Percentiles rank a stretch among this genome's conserved stretches.
These are phyloP conservation scores for Hyaloscypha variabilis DNA, from an alignment of 495 filamentous ascomycete species.

Conservation along the genomic window DNA sequence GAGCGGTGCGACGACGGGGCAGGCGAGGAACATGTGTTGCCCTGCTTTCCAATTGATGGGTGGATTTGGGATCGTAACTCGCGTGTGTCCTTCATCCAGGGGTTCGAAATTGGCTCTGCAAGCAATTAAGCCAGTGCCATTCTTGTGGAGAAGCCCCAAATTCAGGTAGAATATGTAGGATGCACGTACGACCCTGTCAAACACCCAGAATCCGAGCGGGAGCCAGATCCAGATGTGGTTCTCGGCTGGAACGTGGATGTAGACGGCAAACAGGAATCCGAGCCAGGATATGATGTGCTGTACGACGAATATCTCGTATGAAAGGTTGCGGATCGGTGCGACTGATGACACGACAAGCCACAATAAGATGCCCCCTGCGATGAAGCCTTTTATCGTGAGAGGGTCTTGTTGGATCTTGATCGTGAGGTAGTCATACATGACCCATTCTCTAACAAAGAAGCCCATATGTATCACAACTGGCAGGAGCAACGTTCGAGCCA, in stretches of 20 bases:
- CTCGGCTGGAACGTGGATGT: slow-evolving; percentile 62
- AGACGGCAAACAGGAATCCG: slow-evolving; percentile 66
- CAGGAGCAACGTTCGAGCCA: slow-evolving; percentile 70
- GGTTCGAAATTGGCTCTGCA: slow-evolving; percentile 39
- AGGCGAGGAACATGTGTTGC: slow-evolving; percentile 77
- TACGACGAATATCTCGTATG: slow-evolving; percentile 81
- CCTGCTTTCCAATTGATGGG: slow-evolving; percentile 74
- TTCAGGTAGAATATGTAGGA: slow-evolving; percentile 63
- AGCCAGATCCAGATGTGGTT: slow-evolving; percentile 72
- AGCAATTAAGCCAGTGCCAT: slow-evolving; percentile 34
- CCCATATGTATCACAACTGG: slow-evolving; percentile 75
- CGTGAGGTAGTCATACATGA: slow-evolving; percentile 61
- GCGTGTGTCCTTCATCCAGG: slow-evolving; percentile 57
- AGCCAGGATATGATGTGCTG: slow-evolving; percentile 75
- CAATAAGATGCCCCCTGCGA: slow-evolving; percentile 71
- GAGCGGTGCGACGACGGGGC: slow-evolving; percentile 66
- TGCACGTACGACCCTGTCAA: slow-evolving; percentile 65
- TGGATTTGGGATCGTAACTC: slow-evolving; percentile 69
- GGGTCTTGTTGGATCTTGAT: slow-evolving; percentile 62
- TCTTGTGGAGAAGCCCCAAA: slow-evolving; percentile 41
- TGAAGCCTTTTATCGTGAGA: slow-evolving; percentile 68
- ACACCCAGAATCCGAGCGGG: slow-evolving; percentile 67
- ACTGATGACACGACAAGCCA: slow-evolving; percentile 73
- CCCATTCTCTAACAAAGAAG: slow-evolving; percentile 73
- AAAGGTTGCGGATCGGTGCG: slow-evolving; percentile 67